Evolutionary conservation across 306 rosid species (phyloP).

Genomic region (Aeschynomene evenia): DNA sequence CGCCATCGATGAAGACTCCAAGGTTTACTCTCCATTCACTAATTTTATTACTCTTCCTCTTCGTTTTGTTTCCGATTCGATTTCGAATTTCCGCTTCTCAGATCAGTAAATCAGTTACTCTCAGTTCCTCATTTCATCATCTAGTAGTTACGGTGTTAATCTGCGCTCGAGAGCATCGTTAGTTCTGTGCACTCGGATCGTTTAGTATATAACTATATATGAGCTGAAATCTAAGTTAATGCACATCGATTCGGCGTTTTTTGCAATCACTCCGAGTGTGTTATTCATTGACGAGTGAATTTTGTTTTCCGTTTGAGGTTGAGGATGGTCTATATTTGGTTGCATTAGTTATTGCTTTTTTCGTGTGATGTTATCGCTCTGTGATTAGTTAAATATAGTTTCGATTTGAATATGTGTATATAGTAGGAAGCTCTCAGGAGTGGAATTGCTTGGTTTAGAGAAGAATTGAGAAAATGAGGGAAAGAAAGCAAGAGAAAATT

Average conservation of each 20-base stretch:
- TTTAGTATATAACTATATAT: not conserved
- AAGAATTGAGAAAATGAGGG: not conserved
- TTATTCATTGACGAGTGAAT: not conserved
- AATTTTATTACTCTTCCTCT: not conserved
- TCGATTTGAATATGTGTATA: constrained; percentile 1
- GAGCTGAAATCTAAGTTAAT: not conserved
- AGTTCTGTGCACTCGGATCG: not conserved
- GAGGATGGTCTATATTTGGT: constrained; percentile 1
- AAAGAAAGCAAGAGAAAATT: not conserved
- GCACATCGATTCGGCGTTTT: not conserved
- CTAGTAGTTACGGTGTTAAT: not conserved
- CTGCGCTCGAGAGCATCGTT: not conserved
- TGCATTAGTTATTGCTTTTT: not conserved
- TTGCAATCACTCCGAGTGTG: not conserved
- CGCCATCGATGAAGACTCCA: constrained; percentile 80
- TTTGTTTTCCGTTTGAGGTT: not conserved
- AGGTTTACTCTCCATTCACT: constrained; percentile 47
- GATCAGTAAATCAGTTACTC: constrained; percentile 15
- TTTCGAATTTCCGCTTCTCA: constrained; percentile 3
- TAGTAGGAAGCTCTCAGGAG: not conserved
- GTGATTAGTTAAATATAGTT: constrained; percentile 9
- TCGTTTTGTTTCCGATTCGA: not conserved
- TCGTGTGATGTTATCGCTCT: not conserved
- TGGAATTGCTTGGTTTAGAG: not conserved
- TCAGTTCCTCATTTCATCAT: not conserved